These are phyloP conservation scores for Pseudogymnoascus sp. DNA, from an alignment of 2,329 filamentous ascomycete species.

Conservation along the genomic window DNA sequence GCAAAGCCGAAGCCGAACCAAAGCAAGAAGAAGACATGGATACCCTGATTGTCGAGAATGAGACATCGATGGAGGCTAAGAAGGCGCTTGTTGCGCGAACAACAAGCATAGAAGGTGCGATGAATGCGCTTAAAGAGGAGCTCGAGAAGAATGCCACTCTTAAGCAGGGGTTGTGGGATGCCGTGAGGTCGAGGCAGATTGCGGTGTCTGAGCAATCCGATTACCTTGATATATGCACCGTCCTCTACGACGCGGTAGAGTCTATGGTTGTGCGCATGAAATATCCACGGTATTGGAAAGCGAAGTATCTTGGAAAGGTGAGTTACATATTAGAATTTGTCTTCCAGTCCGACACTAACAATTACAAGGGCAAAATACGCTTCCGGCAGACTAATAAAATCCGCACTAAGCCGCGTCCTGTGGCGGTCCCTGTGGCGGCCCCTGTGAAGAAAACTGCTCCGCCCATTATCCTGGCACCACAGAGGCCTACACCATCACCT, in stretches of 20 bases:
- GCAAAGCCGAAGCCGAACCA: slow-evolving; percentile 24
- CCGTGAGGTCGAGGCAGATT: slow-evolving; percentile 42
- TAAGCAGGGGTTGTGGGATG: slow-evolving; percentile 43
- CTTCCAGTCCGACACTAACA: background rate
- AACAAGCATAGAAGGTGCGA: slow-evolving; percentile 42
- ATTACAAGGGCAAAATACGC: slow-evolving; percentile 23
- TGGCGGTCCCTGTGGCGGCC: background rate
- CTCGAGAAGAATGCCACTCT: slow-evolving; percentile 41
- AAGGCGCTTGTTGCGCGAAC: slow-evolving; percentile 44
- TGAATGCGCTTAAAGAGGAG: slow-evolving; percentile 43
- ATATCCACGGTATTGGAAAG: slow-evolving; percentile 43
- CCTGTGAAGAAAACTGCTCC: slow-evolving; percentile 12
- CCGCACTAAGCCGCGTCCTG: slow-evolving; percentile 21
- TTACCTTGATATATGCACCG: slow-evolving; percentile 45
- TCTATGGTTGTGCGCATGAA: slow-evolving; percentile 42
- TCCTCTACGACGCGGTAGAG: slow-evolving; percentile 45
- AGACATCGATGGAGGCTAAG: slow-evolving; percentile 38
- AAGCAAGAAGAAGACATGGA: slow-evolving; percentile 24
- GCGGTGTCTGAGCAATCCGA: slow-evolving; percentile 44
- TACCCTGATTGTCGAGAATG: slow-evolving; percentile 43
- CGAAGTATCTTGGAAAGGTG: slow-evolving; percentile 34
- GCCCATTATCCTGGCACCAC: background rate
- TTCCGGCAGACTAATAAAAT: slow-evolving; percentile 28
- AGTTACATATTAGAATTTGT: slow-evolving; percentile 16
- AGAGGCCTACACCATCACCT: background rate